Conservation (phyloP, 768 basidiomycete genomes). For the Kwoniella sp. region DNA sequence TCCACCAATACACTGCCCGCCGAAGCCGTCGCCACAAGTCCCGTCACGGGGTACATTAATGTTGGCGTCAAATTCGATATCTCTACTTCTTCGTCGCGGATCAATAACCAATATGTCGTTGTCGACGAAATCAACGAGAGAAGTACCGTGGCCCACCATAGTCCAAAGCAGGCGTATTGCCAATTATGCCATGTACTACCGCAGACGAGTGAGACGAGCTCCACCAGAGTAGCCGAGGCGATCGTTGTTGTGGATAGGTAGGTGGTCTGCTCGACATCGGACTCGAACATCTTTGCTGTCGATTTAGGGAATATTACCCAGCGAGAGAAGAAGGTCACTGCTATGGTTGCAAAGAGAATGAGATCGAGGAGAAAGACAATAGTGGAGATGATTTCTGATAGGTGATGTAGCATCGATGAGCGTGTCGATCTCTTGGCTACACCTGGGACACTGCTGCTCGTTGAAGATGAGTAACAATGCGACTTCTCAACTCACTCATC, state of each 20-base stretch:
- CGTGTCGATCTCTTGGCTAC: background rate
- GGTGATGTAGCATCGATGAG: background rate
- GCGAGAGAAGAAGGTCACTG: constrained; percentile 23
- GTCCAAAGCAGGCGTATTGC: constrained; percentile 24
- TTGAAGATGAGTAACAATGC: background rate
- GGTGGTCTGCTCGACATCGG: constrained; percentile 31
- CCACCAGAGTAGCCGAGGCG: constrained; percentile 23
- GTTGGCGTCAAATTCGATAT: constrained; percentile 23
- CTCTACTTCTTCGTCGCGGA: constrained; percentile 28
- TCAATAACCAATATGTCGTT: constrained; percentile 30
- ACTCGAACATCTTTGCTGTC: constrained; percentile 24
- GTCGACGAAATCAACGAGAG: constrained; percentile 14
- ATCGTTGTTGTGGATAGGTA: constrained; percentile 27
- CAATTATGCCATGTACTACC: constrained; percentile 27
- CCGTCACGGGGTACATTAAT: constrained; percentile 26
- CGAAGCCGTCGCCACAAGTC: constrained; percentile 20
- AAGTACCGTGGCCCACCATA: constrained; percentile 26
- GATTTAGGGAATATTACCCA: constrained; percentile 24
- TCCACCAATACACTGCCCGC: constrained; percentile 25
- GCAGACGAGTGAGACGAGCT: constrained; percentile 21
- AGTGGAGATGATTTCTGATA: constrained; percentile 16
- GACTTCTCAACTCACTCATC: constrained; percentile 8
- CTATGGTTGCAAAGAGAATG: constrained; percentile 20
- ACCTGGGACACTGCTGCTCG: too few species aligned
- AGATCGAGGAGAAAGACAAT: constrained; percentile 24